Base-by-base conservation (phyloP, 83 land plant species). In the Thuja plicata region DNA sequence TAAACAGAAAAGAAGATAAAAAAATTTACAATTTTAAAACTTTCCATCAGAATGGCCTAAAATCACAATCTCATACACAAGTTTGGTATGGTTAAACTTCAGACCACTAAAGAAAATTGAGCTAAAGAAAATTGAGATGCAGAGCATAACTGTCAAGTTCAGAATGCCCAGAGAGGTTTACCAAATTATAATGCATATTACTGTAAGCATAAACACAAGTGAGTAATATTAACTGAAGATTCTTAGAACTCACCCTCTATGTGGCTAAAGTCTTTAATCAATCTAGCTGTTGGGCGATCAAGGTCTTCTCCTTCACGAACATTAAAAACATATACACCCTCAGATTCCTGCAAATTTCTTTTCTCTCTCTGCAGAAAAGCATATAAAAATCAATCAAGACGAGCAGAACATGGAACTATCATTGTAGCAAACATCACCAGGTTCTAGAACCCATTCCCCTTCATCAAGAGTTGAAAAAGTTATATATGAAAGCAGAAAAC, bases 291-390 rank as follows among this genome's bases (percentile, higher is more conserved):
- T 35, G 95, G 96, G 87, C 93, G 90, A 70, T 93, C 96, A 32
- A 96, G 93, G 48, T 91, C 89, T 52, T 96, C 97, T 52, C 97
- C 89, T 15, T 94, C 96, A 62, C 93, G 76, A 87, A 96, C 97
- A 90, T 93, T 94, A 86, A 96, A 95, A 70, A 96, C 95, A 91
- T 91, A 98, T 9, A 98, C 99, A 70, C 96, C 94, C 89, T 91
- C 92, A 12, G 95, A 86, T 84, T 95, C 98, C 88, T 97, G 99
- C 87, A 95, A 74, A 87, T 98, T 98, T 88, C 94, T 94, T 94
- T 94, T 96, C 89, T 96, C 96, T 88, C 93, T 94, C 99, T 98
- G 94, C 87, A 87, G 12, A 55, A 55, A 7, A 13, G 90, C 87
- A 40, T 40, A 81, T 37, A 30, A 43, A 40, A 86, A n/a, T n/a